phyloP scores from a whole-genome alignment of 148 eudicot genomes.

The Silene latifolia region DNA sequence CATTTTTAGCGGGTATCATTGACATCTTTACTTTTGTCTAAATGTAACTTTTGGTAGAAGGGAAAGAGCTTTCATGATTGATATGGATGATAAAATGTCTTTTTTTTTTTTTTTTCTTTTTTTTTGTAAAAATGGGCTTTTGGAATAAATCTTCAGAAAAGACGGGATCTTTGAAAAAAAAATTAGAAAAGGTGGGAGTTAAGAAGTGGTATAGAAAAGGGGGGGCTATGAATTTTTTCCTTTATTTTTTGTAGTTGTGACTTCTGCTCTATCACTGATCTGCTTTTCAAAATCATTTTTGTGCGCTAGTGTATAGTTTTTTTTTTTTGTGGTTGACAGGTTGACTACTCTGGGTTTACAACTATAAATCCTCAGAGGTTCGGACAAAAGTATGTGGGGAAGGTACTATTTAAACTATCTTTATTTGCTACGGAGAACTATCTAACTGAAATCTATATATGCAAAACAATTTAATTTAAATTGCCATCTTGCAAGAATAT shows the following conservation, averaged over 20 bases:
- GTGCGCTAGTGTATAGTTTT: not conserved
- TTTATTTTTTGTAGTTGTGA: not conserved
- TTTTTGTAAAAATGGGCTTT: too few species aligned
- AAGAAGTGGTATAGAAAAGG: too few species aligned
- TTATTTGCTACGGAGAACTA: not conserved
- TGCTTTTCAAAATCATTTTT: not conserved
- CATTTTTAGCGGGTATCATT: too few species aligned
- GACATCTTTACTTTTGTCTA: too few species aligned
- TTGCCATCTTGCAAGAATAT: conserved; percentile 22
- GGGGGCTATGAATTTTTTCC: too few species aligned
- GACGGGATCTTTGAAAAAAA: too few species aligned
- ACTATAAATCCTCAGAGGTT: conserved; percentile 98
- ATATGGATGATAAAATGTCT: too few species aligned
- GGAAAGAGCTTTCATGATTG: too few species aligned
- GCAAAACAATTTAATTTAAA: not conserved
- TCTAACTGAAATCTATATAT: not conserved
- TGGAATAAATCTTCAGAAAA: too few species aligned
- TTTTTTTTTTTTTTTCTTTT: too few species aligned
- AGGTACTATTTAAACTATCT: conserved; percentile 42
- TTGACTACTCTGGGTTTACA: conserved; percentile 96
- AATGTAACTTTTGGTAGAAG: too few species aligned
- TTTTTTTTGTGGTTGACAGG: conserved; percentile 56
- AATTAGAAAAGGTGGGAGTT: too few species aligned
- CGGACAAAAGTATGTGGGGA: conserved; percentile 98
- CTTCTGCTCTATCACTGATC: not conserved